phyloP scores from a whole-genome alignment of 805 yeast genomes.

The Jamesozyma jinghongensis region DNA sequence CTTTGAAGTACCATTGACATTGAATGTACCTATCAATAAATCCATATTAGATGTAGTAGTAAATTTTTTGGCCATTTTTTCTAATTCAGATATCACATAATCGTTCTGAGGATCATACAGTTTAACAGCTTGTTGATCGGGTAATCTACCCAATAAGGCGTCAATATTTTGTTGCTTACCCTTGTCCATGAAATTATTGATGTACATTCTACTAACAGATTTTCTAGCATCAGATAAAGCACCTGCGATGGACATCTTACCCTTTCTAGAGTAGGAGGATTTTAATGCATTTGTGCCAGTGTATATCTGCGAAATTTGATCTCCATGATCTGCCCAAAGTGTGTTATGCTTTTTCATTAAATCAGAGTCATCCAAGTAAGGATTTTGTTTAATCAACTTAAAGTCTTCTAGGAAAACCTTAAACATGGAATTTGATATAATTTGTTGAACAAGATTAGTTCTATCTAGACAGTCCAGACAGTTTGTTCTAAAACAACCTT shows the following conservation, averaged over 20 bases:
- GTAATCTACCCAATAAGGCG: slow-evolving; percentile 68
- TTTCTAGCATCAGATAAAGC: slow-evolving; percentile 94
- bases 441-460: slow-evolving; percentile 82
- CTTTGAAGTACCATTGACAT: slow-evolving; percentile 64
- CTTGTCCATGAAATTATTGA: slow-evolving; percentile 89
- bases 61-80: slow-evolving; percentile 36
- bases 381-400: slow-evolving; percentile 20
- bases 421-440: slow-evolving; percentile 62
- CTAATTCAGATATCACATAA: slow-evolving; percentile 54
- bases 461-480: slow-evolving; percentile 93
- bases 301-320: slow-evolving; percentile 88
- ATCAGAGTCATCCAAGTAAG: slow-evolving; percentile 38
- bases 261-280: slow-evolving; percentile 86
- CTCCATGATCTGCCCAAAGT: slow-evolving; percentile 98
- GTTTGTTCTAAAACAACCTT: slow-evolving; percentile 85
- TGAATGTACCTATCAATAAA: slow-evolving; percentile 77
- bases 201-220: slow-evolving; percentile 88
- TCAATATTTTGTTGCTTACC: slow-evolving; percentile 83
- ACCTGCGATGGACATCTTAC: slow-evolving; percentile 94
- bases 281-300: slow-evolving; percentile 97
- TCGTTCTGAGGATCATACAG: slow-evolving; percentile 85
- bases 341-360: slow-evolving; percentile 63
- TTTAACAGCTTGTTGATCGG: slow-evolving; percentile 56
- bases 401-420: slow-evolving; percentile 41
- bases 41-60: slow-evolving; percentile 51